These are phyloP conservation scores for Aspergillus saccharolyticus DNA, from an alignment of 495 filamentous ascomycete genomes.

Conservation along the genomic window DNA sequence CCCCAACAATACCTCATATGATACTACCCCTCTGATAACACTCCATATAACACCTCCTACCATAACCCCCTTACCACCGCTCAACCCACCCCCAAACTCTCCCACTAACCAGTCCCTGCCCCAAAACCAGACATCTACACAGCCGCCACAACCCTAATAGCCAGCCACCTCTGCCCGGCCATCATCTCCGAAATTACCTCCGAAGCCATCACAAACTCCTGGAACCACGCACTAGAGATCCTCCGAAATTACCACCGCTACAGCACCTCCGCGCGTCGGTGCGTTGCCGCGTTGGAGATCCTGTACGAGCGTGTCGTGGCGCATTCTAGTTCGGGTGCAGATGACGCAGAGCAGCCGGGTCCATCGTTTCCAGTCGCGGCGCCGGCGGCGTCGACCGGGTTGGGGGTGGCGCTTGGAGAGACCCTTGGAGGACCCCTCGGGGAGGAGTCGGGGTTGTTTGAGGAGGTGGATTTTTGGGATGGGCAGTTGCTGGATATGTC, in stretches of 20 bases:
- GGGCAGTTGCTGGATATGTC: constrained; percentile 41
- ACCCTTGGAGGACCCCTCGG: no score
- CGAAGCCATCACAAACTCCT: constrained; percentile 24
- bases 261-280: constrained; percentile 32
- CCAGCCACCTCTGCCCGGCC: constrained; percentile 28
- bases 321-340: constrained; percentile 21
- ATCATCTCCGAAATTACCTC: constrained; percentile 29
- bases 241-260: constrained; percentile 33
- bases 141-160: constrained; percentile 36
- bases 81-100: no score
- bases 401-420: constrained; percentile 27
- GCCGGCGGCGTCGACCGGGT: not conserved
- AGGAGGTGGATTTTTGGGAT: constrained; percentile 29
- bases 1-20: no score
- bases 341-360: not conserved
- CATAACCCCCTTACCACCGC: no score
- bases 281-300: constrained; percentile 37
- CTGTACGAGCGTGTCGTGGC: constrained; percentile 33
- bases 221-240: constrained; percentile 31
- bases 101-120: not conserved
- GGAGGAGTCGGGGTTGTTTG: constrained; percentile 29
- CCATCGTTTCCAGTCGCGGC: not conserved
- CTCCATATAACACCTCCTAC: no score
- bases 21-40: no score
- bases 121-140: constrained; percentile 30